Conservation (phyloP, 2,329 filamentous ascomycete genomes). For the Xylariaceae sp. region DNA sequence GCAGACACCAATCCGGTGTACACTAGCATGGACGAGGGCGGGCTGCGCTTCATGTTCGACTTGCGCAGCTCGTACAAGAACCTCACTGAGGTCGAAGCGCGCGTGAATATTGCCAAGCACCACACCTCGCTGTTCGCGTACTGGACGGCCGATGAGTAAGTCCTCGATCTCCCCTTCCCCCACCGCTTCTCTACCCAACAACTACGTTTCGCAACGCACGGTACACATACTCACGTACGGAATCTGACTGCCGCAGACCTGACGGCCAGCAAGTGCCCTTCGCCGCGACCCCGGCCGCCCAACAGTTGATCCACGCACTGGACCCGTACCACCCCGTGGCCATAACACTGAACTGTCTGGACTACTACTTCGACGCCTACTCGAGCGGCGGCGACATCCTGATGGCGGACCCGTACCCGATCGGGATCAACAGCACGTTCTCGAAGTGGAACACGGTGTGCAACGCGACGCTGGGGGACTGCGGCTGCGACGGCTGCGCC, state of each 20-base stretch:
- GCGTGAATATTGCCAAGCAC: slow-evolving; percentile 45
- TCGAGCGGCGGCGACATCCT: slow-evolving; percentile 58
- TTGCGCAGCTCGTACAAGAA: slow-evolving; percentile 50
- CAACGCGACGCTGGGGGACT: slow-evolving; percentile 63
- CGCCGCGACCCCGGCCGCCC: slow-evolving; percentile 43
- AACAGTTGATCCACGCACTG: slow-evolving; percentile 46
- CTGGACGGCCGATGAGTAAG: slow-evolving; percentile 50
- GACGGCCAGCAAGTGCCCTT: slow-evolving; percentile 61
- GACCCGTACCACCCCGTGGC: slow-evolving; percentile 66
- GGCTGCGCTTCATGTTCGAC: slow-evolving; percentile 49
- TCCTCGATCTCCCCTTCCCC: slow-evolving; percentile 2
- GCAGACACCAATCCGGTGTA: slow-evolving; percentile 42
- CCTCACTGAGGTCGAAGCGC: slow-evolving; percentile 42
- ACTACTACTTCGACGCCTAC: slow-evolving; percentile 63
- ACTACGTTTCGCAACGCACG: background rate
- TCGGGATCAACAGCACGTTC: slow-evolving; percentile 58
- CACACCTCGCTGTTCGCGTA: slow-evolving; percentile 47
- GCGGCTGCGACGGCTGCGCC: slow-evolving; percentile 64
- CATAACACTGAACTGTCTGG: slow-evolving; percentile 62
- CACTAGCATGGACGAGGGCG: slow-evolving; percentile 43
- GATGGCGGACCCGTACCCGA: slow-evolving; percentile 62
- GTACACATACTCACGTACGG: background rate
- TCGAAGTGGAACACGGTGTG: slow-evolving; percentile 59
- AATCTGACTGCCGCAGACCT: slow-evolving; percentile 42
- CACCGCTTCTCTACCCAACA: slow-evolving; percentile 1